Conservation (phyloP, 208 protist species). For the Angomonas ambiguus region DNA sequence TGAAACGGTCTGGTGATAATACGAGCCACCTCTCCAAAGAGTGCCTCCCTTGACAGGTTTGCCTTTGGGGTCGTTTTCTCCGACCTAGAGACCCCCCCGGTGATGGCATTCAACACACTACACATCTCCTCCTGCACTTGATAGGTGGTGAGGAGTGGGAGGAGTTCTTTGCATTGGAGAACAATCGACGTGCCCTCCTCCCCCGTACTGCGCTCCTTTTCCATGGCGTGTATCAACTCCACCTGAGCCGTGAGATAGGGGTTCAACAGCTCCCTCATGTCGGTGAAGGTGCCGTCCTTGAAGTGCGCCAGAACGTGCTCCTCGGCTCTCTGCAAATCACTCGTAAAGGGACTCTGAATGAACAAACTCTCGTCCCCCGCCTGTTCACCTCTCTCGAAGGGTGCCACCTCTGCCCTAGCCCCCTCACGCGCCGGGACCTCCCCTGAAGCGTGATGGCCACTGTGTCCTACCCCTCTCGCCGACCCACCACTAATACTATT, state of each 20-base stretch:
- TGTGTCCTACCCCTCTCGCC: no score
- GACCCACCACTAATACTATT: not conserved
- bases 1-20: slow-evolving; percentile 34
- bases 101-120: not conserved
- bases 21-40: not conserved
- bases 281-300: not conserved
- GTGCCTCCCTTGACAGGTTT: slow-evolving; percentile 6
- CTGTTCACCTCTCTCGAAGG: not conserved
- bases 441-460: no score
- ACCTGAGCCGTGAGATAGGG: not conserved
- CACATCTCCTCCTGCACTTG: not conserved
- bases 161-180: slow-evolving; percentile 2
- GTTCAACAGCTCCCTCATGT: not conserved
- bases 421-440: not conserved
- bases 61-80: not conserved
- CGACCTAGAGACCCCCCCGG: not conserved
- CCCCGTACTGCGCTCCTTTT: not conserved
- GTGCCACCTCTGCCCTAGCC: not conserved
- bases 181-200: not conserved
- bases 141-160: not conserved
- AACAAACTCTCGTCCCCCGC: slow-evolving; percentile 8
- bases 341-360: not conserved
- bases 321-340: not conserved
- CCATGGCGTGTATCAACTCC: not conserved
- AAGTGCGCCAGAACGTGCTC: not conserved